Evolutionary conservation across 352 stramenopile species (phyloP).

Genomic region (Phytophthora uliginosa): DNA sequence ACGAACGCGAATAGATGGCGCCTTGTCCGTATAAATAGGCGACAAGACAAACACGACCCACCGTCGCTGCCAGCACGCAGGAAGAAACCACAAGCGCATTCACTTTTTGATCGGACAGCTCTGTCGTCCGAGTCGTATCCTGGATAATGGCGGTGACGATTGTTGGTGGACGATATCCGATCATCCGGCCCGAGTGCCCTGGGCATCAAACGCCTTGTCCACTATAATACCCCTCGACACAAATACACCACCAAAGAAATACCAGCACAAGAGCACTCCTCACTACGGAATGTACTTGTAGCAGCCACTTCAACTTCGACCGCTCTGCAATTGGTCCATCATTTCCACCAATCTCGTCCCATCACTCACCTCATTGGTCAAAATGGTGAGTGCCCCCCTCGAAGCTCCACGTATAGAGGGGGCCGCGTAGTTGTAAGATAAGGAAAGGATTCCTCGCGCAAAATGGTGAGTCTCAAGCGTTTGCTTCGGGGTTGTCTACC

Average conservation of each 20-base stretch:
- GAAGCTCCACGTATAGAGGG: conserved; percentile 47
- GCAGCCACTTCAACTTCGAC: conserved; percentile 31
- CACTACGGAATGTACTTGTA: too few species aligned
- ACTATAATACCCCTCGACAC: too few species aligned
- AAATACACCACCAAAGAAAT: too few species aligned
- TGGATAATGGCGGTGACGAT: too few species aligned
- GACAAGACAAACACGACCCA: background rate
- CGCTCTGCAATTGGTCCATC: conserved; percentile 2
- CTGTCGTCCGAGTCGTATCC: background rate
- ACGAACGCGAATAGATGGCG: conserved; percentile 10
- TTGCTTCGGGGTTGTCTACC: background rate
- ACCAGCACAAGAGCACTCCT: too few species aligned
- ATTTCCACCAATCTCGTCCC: conserved; percentile 22
- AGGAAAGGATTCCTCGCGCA: conserved; percentile 40
- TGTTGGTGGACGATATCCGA: too few species aligned
- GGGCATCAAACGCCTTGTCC: too few species aligned
- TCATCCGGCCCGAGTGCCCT: too few species aligned
- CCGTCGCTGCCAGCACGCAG: background rate
- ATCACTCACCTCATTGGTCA: conserved; percentile 23
- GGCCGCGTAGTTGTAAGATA: conserved; percentile 33
- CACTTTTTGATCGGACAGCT: background rate
- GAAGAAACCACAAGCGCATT: conserved; percentile 1
- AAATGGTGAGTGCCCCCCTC: conserved; percentile 16
- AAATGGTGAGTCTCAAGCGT: conserved; percentile 34
- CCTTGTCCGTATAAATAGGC: conserved; percentile 26